A percentile compares a stretch with the other conserved stretches of the same genome.
phyloP scores from a whole-genome alignment of 345 rosid genomes.

The Eucalyptus sp. region DNA sequence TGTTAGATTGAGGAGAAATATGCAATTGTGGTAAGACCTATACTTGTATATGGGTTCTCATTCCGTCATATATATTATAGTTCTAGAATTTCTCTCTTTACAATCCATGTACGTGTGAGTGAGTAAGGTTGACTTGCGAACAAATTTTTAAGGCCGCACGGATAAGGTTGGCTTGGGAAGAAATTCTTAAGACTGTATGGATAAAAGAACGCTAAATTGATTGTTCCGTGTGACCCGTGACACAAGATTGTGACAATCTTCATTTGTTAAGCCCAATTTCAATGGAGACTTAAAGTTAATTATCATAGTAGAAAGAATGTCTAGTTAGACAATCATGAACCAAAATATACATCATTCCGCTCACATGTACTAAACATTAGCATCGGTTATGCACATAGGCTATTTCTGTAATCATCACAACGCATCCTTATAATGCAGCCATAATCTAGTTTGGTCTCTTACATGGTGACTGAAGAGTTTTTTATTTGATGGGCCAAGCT shows the following conservation, averaged over 20 bases:
- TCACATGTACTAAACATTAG: neutral
- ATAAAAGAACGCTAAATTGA: no score
- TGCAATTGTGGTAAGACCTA: neutral
- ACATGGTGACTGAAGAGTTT: neutral
- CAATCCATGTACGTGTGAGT: neutral
- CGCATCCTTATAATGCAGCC: neutral
- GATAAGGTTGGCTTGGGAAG: no score
- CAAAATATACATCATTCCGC: neutral
- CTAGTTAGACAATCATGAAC: no score
- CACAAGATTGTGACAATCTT: neutral
- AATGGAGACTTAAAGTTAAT: no score
- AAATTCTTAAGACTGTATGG: no score
- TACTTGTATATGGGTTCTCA: neutral
- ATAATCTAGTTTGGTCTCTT: neutral
- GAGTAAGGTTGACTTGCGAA: neutral
- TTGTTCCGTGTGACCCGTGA: neutral
- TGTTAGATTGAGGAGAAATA: fast-evolving
- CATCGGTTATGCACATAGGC: neutral
- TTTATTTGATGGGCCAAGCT: no score
- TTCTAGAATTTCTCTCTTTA: neutral
- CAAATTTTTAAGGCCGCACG: no score
- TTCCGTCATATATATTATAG: no score
- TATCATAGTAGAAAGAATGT: no score
- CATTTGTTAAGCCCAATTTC: no score
- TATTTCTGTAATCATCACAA: neutral